A percentile compares a stretch with the other conserved stretches of the same genome.
Evolutionary conservation across 2,329 filamentous ascomycete genomes (phyloP).

Genomic region (Colletotrichum sp.): DNA sequence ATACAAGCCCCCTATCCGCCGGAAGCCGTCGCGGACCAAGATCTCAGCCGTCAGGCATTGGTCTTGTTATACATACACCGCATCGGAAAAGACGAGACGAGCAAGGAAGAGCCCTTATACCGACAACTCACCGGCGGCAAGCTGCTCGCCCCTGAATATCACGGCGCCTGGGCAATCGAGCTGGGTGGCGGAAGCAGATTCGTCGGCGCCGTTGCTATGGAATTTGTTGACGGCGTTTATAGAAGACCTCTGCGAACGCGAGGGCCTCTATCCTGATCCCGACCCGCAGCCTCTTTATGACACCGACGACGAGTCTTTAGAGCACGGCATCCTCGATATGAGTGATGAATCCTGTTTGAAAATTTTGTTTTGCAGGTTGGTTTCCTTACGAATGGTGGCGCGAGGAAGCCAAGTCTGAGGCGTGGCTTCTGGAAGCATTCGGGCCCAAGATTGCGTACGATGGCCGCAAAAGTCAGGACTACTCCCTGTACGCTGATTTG

Average conservation of each 20-base stretch:
- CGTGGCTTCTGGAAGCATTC: background rate
- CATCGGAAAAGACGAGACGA: too few species aligned
- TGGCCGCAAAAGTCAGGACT: too few species aligned
- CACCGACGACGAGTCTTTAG: background rate
- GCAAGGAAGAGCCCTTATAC: too few species aligned
- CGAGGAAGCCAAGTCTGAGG: background rate
- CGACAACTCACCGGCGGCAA: background rate
- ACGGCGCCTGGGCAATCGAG: background rate
- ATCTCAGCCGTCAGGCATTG: fast-evolving
- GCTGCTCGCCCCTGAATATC: background rate
- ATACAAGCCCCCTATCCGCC: fast-evolving
- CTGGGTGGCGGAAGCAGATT: fast-evolving
- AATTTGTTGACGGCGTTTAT: background rate
- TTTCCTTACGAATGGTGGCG: background rate
- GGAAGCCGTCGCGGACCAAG: background rate
- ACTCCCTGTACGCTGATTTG: background rate
- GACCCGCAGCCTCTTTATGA: background rate
- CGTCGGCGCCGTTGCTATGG: fast-evolving
- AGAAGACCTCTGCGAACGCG: background rate
- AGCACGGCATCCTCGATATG: background rate
- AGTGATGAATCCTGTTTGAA: background rate
- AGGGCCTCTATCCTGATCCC: fast-evolving
- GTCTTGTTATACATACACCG: background rate
- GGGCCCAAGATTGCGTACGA: background rate
- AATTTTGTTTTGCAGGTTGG: background rate